Percentiles rank a stretch among this genome's conserved stretches.
phyloP scores from a whole-genome alignment of 192 early-diverging fungal species.

The Rhizophagus prolifer region DNA sequence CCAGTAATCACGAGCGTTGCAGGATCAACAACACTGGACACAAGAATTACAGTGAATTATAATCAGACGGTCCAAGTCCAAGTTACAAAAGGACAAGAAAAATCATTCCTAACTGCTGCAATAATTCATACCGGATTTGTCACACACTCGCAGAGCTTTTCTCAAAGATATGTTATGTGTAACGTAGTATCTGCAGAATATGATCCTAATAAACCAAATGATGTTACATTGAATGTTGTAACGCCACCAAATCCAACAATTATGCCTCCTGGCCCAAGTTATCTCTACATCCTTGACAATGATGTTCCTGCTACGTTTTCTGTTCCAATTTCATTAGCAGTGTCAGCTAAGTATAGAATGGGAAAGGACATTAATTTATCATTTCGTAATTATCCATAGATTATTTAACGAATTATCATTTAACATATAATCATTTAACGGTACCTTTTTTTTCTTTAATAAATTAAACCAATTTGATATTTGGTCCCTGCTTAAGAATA shows the following conservation, averaged over 20 bases:
- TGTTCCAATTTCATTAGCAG: too few species aligned
- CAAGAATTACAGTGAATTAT: conserved; percentile 23
- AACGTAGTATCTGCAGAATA: neutral
- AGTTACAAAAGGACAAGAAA: neutral
- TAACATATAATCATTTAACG: too few species aligned
- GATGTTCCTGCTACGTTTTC: conserved; percentile 40
- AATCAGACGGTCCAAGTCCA: conserved; percentile 26
- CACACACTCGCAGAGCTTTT: conserved; percentile 57
- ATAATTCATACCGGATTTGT: conserved; percentile 50
- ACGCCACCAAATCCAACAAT: conserved; percentile 53
- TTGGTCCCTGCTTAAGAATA: too few species aligned
- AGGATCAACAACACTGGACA: neutral
- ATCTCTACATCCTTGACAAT: conserved; percentile 48
- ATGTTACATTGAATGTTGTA: conserved; percentile 34
- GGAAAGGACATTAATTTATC: too few species aligned
- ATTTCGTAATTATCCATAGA: too few species aligned
- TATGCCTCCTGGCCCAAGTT: conserved; percentile 56
- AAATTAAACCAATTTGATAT: too few species aligned
- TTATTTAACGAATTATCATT: too few species aligned
- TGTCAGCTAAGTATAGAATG: too few species aligned
- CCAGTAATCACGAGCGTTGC: neutral
- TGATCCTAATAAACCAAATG: neutral
- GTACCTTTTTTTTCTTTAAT: too few species aligned
- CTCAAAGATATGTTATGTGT: conserved; percentile 40
- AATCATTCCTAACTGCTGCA: conserved; percentile 40